Percentiles rank a stretch among this genome's conserved stretches.
phyloP scores from a whole-genome alignment of 495 filamentous ascomycete genomes.

The Cudoniella acicularis region DNA sequence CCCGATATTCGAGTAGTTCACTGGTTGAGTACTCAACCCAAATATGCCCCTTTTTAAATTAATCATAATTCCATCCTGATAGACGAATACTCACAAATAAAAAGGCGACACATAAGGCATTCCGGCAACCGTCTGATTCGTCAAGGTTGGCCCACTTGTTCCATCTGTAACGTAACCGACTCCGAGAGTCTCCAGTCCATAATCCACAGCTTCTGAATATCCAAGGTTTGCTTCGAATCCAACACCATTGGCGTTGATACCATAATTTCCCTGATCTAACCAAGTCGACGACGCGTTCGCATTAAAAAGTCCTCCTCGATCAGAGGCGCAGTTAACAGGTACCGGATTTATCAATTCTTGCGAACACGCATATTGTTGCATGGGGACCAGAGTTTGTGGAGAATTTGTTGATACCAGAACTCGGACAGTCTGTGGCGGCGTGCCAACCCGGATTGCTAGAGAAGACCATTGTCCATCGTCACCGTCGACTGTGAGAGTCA shows the following conservation, averaged over 20 bases:
- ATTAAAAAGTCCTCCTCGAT: slow-evolving; percentile 46
- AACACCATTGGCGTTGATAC: slow-evolving; percentile 35
- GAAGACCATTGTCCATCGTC: slow-evolving; percentile 39
- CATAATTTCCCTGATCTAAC: slow-evolving; percentile 33
- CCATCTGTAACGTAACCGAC: slow-evolving; percentile 33
- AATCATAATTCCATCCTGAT: neutral
- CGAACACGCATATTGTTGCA: too few species aligned
- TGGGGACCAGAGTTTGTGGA: slow-evolving; percentile 21
- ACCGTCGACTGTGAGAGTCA: slow-evolving; percentile 21
- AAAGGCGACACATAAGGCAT: slow-evolving; percentile 41
- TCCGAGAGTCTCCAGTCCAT: slow-evolving; percentile 49
- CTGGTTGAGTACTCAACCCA: slow-evolving; percentile 14
- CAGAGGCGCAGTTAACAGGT: slow-evolving; percentile 37
- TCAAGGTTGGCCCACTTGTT: slow-evolving; percentile 36
- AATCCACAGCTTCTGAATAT: slow-evolving; percentile 36
- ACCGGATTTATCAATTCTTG: slow-evolving; percentile 29
- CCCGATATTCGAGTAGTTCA: slow-evolving; percentile 32
- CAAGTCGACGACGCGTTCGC: slow-evolving; percentile 46
- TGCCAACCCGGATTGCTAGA: slow-evolving; percentile 32
- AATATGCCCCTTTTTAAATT: slow-evolving; percentile 20
- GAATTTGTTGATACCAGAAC: slow-evolving; percentile 32
- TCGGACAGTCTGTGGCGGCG: slow-evolving; percentile 33
- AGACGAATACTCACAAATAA: slow-evolving; percentile 37
- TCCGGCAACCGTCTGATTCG: slow-evolving; percentile 43
- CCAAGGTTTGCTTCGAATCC: slow-evolving; percentile 41